Evolutionary conservation across 306 rosid genomes (phyloP).

Genomic region (Purshia tridentata): DNA sequence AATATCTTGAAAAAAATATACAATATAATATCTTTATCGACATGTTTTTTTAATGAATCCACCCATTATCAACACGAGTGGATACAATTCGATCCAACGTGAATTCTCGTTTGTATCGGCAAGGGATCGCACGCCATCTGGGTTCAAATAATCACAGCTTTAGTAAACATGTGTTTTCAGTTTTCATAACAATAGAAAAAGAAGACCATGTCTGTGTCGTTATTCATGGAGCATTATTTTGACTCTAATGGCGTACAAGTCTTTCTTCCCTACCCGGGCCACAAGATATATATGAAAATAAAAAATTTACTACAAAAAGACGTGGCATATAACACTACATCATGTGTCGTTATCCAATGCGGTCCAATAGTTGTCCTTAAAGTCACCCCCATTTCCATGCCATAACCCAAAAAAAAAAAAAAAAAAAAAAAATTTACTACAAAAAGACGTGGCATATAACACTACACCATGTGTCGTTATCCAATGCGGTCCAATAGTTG

Average conservation of each 20-base stretch:
- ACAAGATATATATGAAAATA: neutral
- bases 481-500: neutral
- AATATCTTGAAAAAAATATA: too few relatives aligned
- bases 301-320: neutral
- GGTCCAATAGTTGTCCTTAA: neutral
- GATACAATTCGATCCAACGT: too few relatives aligned
- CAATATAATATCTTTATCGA: too few relatives aligned
- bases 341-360: constrained; percentile 2
- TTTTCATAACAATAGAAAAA: too few relatives aligned
- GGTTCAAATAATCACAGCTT: too few relatives aligned
- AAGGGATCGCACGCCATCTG: too few relatives aligned
- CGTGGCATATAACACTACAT: neutral
- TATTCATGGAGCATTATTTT: too few relatives aligned
- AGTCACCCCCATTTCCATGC: neutral
- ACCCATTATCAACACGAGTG: too few relatives aligned
- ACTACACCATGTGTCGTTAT: neutral
- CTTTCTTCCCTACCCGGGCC: neutral
- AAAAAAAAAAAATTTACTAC: neutral
- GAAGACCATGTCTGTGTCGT: too few relatives aligned
- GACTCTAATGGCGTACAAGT: neutral
- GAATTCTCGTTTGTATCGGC: too few relatives aligned
- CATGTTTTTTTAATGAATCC: too few relatives aligned
- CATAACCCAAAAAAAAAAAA: neutral
- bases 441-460: neutral
- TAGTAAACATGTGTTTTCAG: too few relatives aligned